phyloP scores from a whole-genome alignment of 306 rosid genomes.

The Rosa multiflora region DNA sequence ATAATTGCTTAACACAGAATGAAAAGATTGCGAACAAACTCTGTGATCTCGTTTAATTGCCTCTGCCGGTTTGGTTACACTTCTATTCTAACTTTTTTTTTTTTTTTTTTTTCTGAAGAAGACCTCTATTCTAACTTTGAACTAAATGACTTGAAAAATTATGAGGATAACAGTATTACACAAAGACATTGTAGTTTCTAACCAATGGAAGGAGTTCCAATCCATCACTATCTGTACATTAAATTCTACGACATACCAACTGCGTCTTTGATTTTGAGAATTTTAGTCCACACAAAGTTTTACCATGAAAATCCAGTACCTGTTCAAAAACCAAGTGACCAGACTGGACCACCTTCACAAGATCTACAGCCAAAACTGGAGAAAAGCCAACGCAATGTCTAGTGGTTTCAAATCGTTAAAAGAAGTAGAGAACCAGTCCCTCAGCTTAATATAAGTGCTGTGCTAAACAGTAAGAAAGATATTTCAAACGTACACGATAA shows the following conservation, averaged over 20 bases:
- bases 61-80: neutral
- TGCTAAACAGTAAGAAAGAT: neutral
- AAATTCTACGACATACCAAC: conserved; percentile 11
- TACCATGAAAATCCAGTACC: conserved; percentile 17
- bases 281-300: conserved; percentile 44
- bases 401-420: neutral
- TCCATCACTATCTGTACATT: conserved; percentile 23
- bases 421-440: neutral
- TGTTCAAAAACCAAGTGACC: neutral
- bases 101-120: too few relatives aligned
- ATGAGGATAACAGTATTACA: conserved; percentile 31
- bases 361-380: neutral
- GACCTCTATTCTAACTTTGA: too few relatives aligned
- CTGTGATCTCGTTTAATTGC: neutral
- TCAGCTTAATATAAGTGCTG: neutral
- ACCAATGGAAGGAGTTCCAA: conserved; percentile 16
- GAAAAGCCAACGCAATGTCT: neutral
- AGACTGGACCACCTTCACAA: neutral
- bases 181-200: conserved; percentile 14
- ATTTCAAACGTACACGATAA: neutral
- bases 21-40: neutral
- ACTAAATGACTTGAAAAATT: neutral
- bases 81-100: neutral
- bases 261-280: conserved; percentile 14
- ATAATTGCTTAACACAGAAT: conserved; percentile 8